phyloP scores from a whole-genome alignment of 176 grass and related monocot genomes.

The Musa itinerans region DNA sequence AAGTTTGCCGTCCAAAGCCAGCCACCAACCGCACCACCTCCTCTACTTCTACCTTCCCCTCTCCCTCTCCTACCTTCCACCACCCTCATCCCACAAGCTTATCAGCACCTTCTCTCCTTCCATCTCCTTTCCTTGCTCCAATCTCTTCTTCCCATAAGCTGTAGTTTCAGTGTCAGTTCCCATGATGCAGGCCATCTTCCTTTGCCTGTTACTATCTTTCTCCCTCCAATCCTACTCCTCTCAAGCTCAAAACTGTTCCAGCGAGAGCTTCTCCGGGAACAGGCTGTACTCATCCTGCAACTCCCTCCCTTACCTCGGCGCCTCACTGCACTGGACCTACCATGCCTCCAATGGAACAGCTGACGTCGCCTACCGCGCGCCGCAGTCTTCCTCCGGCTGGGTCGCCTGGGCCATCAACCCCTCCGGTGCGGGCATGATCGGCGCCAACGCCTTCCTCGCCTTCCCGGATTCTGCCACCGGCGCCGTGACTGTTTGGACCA shows the following conservation, averaged over 20 bases:
- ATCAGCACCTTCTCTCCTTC: background rate
- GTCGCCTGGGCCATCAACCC: constrained; percentile 92
- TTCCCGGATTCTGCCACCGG: constrained; percentile 32
- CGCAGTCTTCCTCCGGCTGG: constrained; percentile 25
- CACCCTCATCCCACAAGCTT: background rate
- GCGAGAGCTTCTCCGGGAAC: constrained; percentile 39
- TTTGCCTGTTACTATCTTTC: constrained; percentile 20
- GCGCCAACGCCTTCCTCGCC: constrained; percentile 54
- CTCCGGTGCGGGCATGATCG: background rate
- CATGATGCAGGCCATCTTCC: background rate
- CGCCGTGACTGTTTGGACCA: constrained; percentile 19
- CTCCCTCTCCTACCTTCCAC: background rate
- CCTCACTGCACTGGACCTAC: constrained; percentile 77
- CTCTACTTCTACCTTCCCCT: background rate
- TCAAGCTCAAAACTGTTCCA: constrained; percentile 39
- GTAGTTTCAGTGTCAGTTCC: background rate
- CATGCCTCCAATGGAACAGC: constrained; percentile 52
- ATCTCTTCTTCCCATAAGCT: background rate
- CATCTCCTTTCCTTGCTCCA: background rate
- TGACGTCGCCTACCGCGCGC: constrained; percentile 59
- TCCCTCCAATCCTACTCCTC: constrained; percentile 3
- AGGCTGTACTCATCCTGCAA: constrained; percentile 36
- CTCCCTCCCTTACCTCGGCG: constrained; percentile 34
- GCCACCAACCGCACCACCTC: background rate
- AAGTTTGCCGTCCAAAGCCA: background rate